Evolutionary conservation across 169 alveolate species (phyloP).

Genomic region (Eimeria maxima): DNA sequence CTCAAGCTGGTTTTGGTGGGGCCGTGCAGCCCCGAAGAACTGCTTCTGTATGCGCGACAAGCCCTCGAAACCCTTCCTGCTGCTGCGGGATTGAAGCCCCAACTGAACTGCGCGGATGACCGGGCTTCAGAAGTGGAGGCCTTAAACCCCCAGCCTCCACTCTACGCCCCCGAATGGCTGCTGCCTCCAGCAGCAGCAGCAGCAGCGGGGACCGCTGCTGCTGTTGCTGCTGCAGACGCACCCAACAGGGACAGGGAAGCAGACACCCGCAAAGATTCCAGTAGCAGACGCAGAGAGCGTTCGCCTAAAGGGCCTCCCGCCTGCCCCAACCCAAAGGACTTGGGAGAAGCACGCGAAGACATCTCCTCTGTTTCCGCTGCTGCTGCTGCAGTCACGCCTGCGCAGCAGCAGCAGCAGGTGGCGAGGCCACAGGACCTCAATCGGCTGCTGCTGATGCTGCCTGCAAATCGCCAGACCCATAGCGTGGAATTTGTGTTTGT

Average conservation of each 20-base stretch:
- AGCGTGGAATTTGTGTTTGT: constrained; percentile 2
- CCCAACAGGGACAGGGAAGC: too few relatives aligned
- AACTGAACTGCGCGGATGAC: background rate
- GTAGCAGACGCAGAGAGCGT: background rate
- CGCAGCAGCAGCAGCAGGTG: constrained; percentile 7
- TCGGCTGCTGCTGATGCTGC: background rate
- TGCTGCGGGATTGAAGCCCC: background rate
- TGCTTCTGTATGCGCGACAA: background rate
- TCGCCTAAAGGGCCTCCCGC: background rate
- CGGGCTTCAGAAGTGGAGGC: background rate
- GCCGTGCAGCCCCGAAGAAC: background rate
- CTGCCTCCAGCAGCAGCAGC: constrained; percentile 8
- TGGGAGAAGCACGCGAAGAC: background rate
- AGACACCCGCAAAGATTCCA: background rate
- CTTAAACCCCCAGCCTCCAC: background rate
- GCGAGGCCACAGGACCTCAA: constrained; percentile 9
- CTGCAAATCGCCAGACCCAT: background rate
- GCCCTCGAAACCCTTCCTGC: background rate
- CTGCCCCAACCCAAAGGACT: background rate
- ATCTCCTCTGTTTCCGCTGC: background rate
- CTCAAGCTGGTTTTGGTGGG: background rate
- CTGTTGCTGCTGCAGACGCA: background rate
- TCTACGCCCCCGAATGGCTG: background rate
- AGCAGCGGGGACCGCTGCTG: background rate
- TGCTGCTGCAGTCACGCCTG: background rate